A percentile compares a stretch with the other conserved stretches of the same genome.
Evolutionary conservation across 805 yeast species (phyloP).

Genomic region (Yarrowia yakushimensis): DNA sequence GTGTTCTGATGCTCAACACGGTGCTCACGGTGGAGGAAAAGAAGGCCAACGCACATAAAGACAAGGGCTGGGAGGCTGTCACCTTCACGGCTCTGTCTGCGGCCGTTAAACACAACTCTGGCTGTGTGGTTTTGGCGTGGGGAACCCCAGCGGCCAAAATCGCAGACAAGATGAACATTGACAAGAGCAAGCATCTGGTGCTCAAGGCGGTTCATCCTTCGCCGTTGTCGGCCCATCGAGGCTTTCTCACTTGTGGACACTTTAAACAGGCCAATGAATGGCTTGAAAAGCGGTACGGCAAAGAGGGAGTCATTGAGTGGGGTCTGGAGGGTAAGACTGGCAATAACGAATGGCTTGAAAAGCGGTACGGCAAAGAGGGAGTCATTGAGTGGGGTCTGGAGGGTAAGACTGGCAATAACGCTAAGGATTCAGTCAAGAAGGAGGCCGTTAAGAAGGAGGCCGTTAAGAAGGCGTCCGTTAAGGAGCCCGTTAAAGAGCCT

Average conservation of each 20-base stretch:
- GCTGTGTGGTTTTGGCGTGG: constrained; percentile 61
- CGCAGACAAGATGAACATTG: constrained; percentile 43
- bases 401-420: constrained; percentile 29
- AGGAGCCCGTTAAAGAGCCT: background rate
- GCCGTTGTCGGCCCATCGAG: constrained; percentile 86
- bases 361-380: constrained; percentile 41
- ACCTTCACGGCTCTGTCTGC: constrained; percentile 69
- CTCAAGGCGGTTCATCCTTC: constrained; percentile 87
- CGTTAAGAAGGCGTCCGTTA: background rate
- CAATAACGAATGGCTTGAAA: constrained; percentile 56
- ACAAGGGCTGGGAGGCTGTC: constrained; percentile 87
- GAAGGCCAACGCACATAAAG: constrained; percentile 87
- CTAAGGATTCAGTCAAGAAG: too few relatives aligned
- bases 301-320: constrained; percentile 63
- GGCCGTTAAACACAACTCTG: constrained; percentile 43
- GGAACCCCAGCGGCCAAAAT: constrained; percentile 70
- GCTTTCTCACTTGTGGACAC: constrained; percentile 75
- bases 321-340: constrained; percentile 36
- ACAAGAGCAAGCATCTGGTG: constrained; percentile 41
- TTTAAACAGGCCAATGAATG: constrained; percentile 75
- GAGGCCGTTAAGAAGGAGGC: background rate
- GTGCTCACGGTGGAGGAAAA: constrained; percentile 90
- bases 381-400: constrained; percentile 69
- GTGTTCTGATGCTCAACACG: constrained; percentile 83
- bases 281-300: constrained; percentile 49